Conservation (phyloP, 208 protist genomes). For the Acanthamoeba lenticulata region DNA sequence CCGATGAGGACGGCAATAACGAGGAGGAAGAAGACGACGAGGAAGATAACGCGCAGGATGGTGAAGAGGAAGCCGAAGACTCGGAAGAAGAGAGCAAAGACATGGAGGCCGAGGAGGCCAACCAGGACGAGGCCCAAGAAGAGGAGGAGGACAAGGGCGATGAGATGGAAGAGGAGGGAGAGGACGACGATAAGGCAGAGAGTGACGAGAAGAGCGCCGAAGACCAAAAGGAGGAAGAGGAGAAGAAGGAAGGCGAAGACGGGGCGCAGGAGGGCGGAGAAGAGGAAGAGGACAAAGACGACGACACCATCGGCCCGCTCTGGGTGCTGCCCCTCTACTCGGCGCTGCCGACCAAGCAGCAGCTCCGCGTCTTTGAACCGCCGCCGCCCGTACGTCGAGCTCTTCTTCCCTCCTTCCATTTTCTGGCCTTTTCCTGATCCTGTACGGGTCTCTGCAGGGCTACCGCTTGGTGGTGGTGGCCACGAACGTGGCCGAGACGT, state of each 20-base stretch:
- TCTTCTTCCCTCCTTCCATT: neutral
- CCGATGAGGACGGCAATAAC: constrained; percentile 90
- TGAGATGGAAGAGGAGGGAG: constrained; percentile 87
- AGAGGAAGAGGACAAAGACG: constrained; percentile 68
- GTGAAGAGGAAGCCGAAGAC: constrained; percentile 92
- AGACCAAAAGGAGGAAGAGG: constrained; percentile 66
- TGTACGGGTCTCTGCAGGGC: constrained; percentile 79
- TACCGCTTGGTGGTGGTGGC: constrained; percentile 96
- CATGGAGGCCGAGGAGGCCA: constrained; percentile 98
- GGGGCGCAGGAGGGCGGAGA: constrained; percentile 60
- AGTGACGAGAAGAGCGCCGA: constrained; percentile 40
- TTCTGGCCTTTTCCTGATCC: neutral
- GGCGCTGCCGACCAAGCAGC: constrained; percentile 87
- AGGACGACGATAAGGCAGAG: constrained; percentile 83
- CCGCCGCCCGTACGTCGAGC: neutral
- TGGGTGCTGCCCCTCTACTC: constrained; percentile 99
- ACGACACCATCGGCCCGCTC: constrained; percentile 87
- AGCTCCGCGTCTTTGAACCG: constrained; percentile 83
- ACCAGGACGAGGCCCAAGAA: constrained; percentile 97
- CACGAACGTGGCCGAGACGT: constrained; percentile 99
- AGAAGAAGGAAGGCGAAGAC: constrained; percentile 52
- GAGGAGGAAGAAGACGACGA: constrained; percentile 93
- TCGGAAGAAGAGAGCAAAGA: constrained; percentile 82
- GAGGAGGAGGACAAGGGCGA: constrained; percentile 96
- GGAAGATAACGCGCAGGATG: constrained; percentile 96